Evolutionary conservation across 352 stramenopile genomes (phyloP).

Genomic region (Halophytophthora polymorphica): DNA sequence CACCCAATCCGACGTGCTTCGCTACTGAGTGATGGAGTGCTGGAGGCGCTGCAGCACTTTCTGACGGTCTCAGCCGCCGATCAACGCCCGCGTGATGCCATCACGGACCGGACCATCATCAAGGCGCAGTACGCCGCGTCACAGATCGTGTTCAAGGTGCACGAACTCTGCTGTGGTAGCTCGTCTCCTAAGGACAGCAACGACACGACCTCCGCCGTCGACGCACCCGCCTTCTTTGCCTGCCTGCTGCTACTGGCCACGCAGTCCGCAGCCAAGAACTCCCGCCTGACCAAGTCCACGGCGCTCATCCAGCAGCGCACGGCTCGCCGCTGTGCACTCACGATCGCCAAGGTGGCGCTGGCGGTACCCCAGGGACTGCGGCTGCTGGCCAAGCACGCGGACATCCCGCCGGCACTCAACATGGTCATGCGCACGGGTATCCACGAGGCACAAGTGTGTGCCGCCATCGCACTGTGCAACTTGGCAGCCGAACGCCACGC

Average conservation of each 20-base stretch:
- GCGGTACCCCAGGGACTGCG: conserved; percentile 34
- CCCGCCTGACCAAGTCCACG: conserved; percentile 39
- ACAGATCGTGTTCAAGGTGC: conserved; percentile 61
- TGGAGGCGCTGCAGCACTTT: conserved; percentile 66
- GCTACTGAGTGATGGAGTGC: conserved; percentile 56
- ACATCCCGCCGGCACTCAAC: conserved; percentile 70
- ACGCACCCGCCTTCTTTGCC: conserved; percentile 49
- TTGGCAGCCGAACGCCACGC: conserved; percentile 54
- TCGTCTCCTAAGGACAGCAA: neutral
- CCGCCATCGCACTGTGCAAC: conserved; percentile 84
- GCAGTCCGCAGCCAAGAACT: conserved; percentile 55
- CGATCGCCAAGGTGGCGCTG: conserved; percentile 57
- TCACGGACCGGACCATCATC: conserved; percentile 44
- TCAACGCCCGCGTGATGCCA: conserved; percentile 32
- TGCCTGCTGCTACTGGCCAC: conserved; percentile 62
- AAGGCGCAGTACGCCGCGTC: conserved; percentile 49
- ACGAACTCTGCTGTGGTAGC: conserved; percentile 43
- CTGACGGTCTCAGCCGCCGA: conserved; percentile 40
- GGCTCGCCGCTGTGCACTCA: conserved; percentile 56
- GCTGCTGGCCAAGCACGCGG: conserved; percentile 39
- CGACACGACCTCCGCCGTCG: conserved; percentile 8
- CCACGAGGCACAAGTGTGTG: conserved; percentile 81
- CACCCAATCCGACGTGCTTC: conserved; percentile 30
- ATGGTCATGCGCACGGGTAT: conserved; percentile 83
- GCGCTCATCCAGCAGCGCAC: conserved; percentile 51